phyloP scores from a whole-genome alignment of 805 yeast genomes.

The Scheffersomyces stipitis region DNA sequence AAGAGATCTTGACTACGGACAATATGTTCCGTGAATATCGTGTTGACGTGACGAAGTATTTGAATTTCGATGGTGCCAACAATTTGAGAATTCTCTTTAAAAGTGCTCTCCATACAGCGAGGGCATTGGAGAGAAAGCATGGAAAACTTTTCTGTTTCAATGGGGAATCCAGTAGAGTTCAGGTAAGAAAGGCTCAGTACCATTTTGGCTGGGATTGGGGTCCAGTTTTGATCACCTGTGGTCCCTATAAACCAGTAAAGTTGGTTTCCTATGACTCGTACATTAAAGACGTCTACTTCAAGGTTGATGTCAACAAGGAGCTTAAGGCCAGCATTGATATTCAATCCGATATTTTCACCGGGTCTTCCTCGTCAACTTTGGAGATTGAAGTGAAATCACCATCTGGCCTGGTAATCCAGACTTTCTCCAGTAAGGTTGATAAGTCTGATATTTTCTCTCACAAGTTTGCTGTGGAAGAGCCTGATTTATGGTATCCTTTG shows the following conservation, averaged over 20 bases:
- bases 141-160: constrained; percentile 33
- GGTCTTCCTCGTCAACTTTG: constrained; percentile 1
- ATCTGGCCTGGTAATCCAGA: not conserved
- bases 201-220: constrained; percentile 66
- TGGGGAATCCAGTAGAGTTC: constrained; percentile 45
- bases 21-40: constrained; percentile 44
- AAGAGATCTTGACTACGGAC: constrained; percentile 31
- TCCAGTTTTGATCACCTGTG: constrained; percentile 44
- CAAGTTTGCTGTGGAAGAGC: constrained; percentile 17
- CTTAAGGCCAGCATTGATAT: constrained; percentile 11
- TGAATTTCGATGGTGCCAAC: constrained; percentile 22
- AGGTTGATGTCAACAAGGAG: constrained; percentile 6
- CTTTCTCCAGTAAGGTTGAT: not conserved
- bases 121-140: constrained; percentile 29
- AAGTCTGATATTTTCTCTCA: not conserved
- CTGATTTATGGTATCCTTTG: constrained; percentile 43
- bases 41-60: constrained; percentile 22
- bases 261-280: constrained; percentile 19
- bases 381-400: constrained; percentile 2
- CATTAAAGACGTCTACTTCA: constrained; percentile 17
- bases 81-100: constrained; percentile 34
- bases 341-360: not conserved
- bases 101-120: constrained; percentile 35
- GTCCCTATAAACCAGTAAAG: constrained; percentile 41
- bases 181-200: constrained; percentile 52